These are phyloP conservation scores for Tarenaya hassleriana DNA, from an alignment of 345 rosid genomes.

Conservation along the genomic window DNA sequence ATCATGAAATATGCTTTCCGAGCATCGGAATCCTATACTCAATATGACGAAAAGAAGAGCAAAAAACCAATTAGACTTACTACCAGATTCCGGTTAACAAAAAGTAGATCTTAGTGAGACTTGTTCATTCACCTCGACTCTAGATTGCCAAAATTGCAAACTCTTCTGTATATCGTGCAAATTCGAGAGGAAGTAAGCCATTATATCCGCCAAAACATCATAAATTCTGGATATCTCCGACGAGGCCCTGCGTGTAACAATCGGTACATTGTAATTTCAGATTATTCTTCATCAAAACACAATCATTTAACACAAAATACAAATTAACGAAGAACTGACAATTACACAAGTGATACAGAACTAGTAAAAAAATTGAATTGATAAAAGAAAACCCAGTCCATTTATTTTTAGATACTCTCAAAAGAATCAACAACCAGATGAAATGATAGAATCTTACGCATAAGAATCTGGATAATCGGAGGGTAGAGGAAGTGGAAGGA, in stretches of 20 bases:
- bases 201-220: conserved; percentile 60
- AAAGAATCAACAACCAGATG: neutral
- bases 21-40: conserved; percentile 55
- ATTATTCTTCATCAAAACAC: neutral
- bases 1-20: conserved; percentile 66
- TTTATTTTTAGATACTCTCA: neutral
- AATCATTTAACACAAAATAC: conserved; percentile 4
- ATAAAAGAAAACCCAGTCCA: neutral
- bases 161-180: conserved; percentile 62
- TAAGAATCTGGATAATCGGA: conserved; percentile 39
- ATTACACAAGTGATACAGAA: neutral
- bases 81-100: conserved; percentile 7
- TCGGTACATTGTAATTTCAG: neutral
- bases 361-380: neutral
- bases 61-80: neutral
- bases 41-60: neutral
- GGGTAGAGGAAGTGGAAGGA: conserved; percentile 75
- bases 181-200: conserved; percentile 44
- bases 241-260: conserved; percentile 31
- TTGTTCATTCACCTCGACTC: conserved; percentile 56
- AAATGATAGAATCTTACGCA: conserved; percentile 33
- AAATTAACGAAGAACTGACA: neutral
- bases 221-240: conserved; percentile 36
- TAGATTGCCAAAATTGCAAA: conserved; percentile 75
- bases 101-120: conserved; percentile 12